Conservation (phyloP, 2,329 filamentous ascomycete genomes). For the Helotiales sp. region DNA sequence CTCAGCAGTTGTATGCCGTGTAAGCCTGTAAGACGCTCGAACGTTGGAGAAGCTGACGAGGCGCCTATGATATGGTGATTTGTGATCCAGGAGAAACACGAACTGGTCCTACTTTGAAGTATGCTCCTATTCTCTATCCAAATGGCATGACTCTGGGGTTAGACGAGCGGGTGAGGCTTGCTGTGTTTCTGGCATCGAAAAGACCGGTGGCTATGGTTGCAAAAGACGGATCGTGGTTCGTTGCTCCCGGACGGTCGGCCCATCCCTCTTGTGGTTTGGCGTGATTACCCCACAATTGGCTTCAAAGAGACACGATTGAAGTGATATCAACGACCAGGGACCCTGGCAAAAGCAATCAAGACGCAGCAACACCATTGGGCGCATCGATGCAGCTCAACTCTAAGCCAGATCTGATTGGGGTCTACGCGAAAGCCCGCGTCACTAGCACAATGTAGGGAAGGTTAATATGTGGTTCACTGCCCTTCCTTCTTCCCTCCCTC, state of each 20-base stretch:
- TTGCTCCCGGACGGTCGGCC: neutral
- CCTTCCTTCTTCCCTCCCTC: constrained; percentile 2
- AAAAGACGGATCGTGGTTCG: neutral
- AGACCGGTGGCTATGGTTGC: neutral
- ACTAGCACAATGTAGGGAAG: neutral
- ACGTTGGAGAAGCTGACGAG: neutral
- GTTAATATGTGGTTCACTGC: constrained; percentile 1
- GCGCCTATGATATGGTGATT: neutral
- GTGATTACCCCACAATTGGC: constrained; percentile 3
- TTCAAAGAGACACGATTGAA: neutral
- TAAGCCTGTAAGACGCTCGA: neutral
- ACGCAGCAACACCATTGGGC: neutral
- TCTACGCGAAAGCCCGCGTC: neutral
- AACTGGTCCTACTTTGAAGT: neutral
- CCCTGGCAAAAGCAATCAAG: neutral
- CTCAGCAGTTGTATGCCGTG: neutral
- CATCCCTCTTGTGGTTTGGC: neutral
- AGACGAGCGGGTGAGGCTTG: neutral
- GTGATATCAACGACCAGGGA: neutral
- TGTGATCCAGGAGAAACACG: neutral
- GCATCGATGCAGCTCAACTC: neutral
- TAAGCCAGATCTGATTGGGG: neutral
- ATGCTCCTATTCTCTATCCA: neutral
- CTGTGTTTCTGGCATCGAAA: neutral
- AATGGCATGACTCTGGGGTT: neutral